These are phyloP conservation scores for Petrea volubilis DNA, from an alignment of 257 asterid species.

Conservation along the genomic window DNA sequence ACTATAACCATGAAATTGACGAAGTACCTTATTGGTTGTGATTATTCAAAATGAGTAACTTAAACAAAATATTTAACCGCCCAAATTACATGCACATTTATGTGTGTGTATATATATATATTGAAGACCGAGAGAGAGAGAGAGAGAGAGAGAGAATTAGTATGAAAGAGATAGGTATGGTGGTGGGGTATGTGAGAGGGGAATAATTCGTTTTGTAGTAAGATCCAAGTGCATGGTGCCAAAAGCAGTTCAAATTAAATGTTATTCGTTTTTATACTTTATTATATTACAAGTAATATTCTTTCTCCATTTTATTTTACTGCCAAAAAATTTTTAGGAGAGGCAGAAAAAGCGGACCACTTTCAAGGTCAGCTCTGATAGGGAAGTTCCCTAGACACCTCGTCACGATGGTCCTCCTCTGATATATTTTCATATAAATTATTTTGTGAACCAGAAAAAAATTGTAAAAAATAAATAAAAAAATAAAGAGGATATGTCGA, in stretches of 20 bases:
- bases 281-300: conserved; percentile 24
- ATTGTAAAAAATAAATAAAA: neutral
- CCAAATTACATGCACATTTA: neutral
- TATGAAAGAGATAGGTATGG: neutral
- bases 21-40: too few relatives aligned
- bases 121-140: neutral
- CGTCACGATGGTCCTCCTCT: neutral
- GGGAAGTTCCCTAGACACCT: neutral
- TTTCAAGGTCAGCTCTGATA: neutral
- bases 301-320: conserved; percentile 4
- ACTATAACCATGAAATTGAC: too few relatives aligned
- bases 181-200: conserved; percentile 32
- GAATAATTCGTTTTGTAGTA: conserved; percentile 63
- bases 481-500: neutral
- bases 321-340: conserved; percentile 10
- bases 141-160: neutral
- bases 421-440: neutral
- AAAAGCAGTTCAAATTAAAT: conserved; percentile 53
- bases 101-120: neutral
- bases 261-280: conserved; percentile 22
- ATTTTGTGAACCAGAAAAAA: conserved; percentile 9
- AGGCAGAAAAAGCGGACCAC: conserved; percentile 24
- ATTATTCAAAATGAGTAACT: neutral
- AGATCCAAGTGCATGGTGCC: conserved; percentile 69
- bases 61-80: neutral